phyloP scores from a whole-genome alignment of 2,329 filamentous ascomycete genomes.

The Onygenales sp. region DNA sequence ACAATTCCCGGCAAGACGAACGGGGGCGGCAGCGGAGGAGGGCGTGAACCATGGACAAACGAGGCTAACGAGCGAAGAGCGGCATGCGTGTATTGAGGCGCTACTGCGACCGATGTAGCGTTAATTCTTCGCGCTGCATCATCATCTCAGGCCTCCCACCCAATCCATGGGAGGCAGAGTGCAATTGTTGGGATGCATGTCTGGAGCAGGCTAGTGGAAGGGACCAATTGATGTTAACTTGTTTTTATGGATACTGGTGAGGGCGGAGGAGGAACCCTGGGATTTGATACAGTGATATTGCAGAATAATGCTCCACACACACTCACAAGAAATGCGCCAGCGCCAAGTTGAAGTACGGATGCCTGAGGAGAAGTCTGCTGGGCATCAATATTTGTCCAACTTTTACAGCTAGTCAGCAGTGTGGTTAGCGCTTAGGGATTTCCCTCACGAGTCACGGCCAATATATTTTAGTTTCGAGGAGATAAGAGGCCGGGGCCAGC shows the following conservation, averaged over 20 bases:
- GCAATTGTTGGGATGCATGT: too few relatives aligned
- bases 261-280: not conserved
- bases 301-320: not conserved
- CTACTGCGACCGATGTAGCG: constrained; percentile 3
- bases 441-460: too few relatives aligned
- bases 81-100: constrained; percentile 4
- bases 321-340: too few relatives aligned
- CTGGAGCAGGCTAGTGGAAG: too few relatives aligned
- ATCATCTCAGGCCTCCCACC: not conserved
- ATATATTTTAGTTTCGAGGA: too few relatives aligned
- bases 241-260: not conserved
- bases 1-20: not conserved
- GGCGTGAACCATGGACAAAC: not conserved
- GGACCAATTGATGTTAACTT: too few relatives aligned
- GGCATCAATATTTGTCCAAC: too few relatives aligned
- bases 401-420: too few relatives aligned
- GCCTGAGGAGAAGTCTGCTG: too few relatives aligned
- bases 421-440: too few relatives aligned
- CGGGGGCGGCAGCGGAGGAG: not conserved
- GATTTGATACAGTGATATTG: not conserved
- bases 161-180: not conserved
- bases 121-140: not conserved
- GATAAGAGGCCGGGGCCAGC: too few relatives aligned
- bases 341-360: too few relatives aligned
- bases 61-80: constrained; percentile 2